Evolutionary conservation across 2,329 filamentous ascomycete species (phyloP).

Genomic region (Aspergillus proliferans): DNA sequence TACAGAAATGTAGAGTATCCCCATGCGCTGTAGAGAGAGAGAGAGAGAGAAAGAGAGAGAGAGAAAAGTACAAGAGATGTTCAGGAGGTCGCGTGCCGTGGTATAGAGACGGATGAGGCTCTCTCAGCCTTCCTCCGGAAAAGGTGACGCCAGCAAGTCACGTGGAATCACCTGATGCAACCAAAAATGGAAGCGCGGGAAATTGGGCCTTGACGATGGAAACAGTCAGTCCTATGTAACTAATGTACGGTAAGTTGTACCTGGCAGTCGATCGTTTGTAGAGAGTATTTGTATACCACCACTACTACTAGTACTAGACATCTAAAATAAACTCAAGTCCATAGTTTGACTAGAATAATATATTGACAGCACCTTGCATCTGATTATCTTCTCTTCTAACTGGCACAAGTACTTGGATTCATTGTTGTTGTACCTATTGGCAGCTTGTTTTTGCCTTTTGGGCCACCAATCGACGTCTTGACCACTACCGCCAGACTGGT

Average conservation of each 20-base stretch:
- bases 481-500: constrained; percentile 2
- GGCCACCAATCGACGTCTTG: not conserved
- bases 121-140: not conserved
- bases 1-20: not conserved
- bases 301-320: not conserved
- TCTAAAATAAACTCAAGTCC: not conserved
- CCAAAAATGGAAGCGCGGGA: constrained; percentile 4
- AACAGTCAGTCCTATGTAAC: too few species aligned
- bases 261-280: not conserved
- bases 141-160: constrained; percentile 10
- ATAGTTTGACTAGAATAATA: not conserved
- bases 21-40: not conserved
- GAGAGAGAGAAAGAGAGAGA: too few species aligned
- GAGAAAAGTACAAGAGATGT: not conserved
- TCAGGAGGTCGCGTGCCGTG: not conserved
- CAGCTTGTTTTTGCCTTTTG: not conserved
- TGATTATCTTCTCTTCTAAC: not conserved
- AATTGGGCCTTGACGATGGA: not conserved
- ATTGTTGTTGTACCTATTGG: too few species aligned
- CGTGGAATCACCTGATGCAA: constrained; percentile 4
- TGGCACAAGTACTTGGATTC: not conserved
- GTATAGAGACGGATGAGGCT: not conserved
- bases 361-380: not conserved
- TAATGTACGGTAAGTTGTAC: not conserved
- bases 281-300: too few species aligned